These are phyloP conservation scores for Pestalotiopsis sp. DNA, from an alignment of 2,329 filamentous ascomycete genomes.

Conservation along the genomic window DNA sequence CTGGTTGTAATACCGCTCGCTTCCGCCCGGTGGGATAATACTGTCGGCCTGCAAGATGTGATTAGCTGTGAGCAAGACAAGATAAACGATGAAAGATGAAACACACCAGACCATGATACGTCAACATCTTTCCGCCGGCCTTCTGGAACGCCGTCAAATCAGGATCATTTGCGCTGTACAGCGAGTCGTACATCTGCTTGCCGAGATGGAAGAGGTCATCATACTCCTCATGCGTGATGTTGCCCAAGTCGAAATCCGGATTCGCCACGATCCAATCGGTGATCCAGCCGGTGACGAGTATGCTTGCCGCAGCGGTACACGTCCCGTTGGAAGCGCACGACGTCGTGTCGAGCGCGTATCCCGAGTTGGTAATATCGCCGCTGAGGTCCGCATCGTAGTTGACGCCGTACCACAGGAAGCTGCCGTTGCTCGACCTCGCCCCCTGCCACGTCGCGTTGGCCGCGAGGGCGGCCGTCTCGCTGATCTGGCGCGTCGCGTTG, in stretches of 20 bases:
- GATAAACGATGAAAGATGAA: not conserved
- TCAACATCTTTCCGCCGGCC: not conserved
- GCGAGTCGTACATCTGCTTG: not conserved
- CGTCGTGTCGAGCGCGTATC: not conserved
- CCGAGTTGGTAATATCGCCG: not conserved
- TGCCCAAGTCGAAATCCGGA: not conserved
- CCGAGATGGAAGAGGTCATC: not conserved
- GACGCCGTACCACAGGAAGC: not conserved
- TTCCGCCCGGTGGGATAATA: not conserved
- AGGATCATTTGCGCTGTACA: not conserved
- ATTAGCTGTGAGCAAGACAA: not conserved
- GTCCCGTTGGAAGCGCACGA: not conserved
- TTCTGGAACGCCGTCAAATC: not conserved
- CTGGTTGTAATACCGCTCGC: not conserved
- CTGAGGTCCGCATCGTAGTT: not conserved
- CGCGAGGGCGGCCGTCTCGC: not conserved
- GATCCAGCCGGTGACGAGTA: not conserved
- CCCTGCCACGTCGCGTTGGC: conserved; percentile 4
- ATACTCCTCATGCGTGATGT: not conserved
- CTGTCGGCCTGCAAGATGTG: not conserved
- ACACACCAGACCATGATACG: conserved; percentile 5
- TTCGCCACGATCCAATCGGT: not conserved
- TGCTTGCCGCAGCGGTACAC: not conserved
- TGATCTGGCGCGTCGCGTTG: not conserved
- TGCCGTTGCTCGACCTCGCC: not conserved